Evolutionary conservation across 78 protist species (phyloP).

Genomic region (Bodo saltans): DNA sequence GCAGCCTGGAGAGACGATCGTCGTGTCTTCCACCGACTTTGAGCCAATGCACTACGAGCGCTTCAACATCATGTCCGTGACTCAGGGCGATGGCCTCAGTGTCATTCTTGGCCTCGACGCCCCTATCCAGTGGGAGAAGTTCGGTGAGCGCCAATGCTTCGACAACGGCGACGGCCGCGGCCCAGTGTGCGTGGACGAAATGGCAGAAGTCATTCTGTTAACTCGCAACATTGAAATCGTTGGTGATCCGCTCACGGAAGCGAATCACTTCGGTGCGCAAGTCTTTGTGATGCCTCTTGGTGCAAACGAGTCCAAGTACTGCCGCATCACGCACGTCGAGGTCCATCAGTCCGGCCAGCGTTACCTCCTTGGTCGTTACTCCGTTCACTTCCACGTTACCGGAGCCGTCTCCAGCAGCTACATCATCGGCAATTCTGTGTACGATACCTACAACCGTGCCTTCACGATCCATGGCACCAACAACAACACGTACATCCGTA

Average conservation of each 20-base stretch:
- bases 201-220: conserved; percentile 34
- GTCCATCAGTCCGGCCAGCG: conserved; percentile 32
- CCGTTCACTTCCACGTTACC: conserved; percentile 37
- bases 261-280: conserved; percentile 20
- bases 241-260: conserved; percentile 22
- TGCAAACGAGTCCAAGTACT: background rate
- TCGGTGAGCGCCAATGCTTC: background rate
- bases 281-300: conserved; percentile 28
- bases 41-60: background rate
- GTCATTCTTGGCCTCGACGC: background rate
- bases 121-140: conserved; percentile 21
- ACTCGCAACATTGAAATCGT: conserved; percentile 24
- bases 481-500: background rate
- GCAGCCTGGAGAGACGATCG: conserved; percentile 39
- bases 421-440: background rate
- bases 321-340: conserved; percentile 14
- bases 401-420: background rate
- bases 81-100: background rate
- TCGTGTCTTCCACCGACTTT: conserved; percentile 33
- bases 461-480: conserved; percentile 27
- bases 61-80: background rate
- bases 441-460: conserved; percentile 25
- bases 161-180: background rate
- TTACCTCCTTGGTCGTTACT: conserved; percentile 32
- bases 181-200: background rate